Evolutionary conservation across 768 basidiomycete species (phyloP), one percentile per base, ranked within the genome.

Genomic region (Asterophora lycoperdoides): DNA sequence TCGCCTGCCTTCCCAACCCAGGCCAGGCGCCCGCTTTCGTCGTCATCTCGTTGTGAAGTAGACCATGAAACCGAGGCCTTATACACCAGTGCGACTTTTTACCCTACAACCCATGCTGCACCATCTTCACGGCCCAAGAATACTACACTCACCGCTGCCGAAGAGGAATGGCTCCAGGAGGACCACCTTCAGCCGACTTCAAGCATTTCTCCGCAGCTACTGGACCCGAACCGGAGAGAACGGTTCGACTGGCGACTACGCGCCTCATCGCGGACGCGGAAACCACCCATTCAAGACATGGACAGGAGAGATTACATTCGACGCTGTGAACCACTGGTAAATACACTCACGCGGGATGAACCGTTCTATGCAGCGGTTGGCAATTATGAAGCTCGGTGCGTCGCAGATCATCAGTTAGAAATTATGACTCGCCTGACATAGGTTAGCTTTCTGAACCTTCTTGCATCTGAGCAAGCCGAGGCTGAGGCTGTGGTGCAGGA

Each of bases 241-340:
- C 70, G 84, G 6, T 84, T 80, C 60, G 78, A 86, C 56, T 87
- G 86, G 85, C 71, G 81, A 35, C 56, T 70, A 33, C 71, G 80
- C 15, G 76, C 83, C 7, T 51, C 68, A 9, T 84, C 83, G 11
- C 69, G 79, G 47, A 29, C 53, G 49, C 48, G 44, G 48, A 59
- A 56, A 37, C 41, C 48, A 17, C 47, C 44, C 51, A 14, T 26
- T 8, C 41, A 19, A 26, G 57, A 44, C 32, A 32, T 48, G 40
- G 45, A 35, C 37, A 47, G 39, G 35, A 48, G 40, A 60, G 45
- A 50, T 53, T 54, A 45, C 65, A 64, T 60, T 45, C 66, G 51
- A 70, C 73, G 79, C 40, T 63, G 68, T 44, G 60, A 63, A 34
- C 73, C 76, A 28, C 62, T 68, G 2, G 60, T 63, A 11, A 53